Percentiles rank a stretch among this genome's conserved stretches.
Conservation (phyloP, 257 asterid genomes). For the Solanum pinnatisectum region DNA sequence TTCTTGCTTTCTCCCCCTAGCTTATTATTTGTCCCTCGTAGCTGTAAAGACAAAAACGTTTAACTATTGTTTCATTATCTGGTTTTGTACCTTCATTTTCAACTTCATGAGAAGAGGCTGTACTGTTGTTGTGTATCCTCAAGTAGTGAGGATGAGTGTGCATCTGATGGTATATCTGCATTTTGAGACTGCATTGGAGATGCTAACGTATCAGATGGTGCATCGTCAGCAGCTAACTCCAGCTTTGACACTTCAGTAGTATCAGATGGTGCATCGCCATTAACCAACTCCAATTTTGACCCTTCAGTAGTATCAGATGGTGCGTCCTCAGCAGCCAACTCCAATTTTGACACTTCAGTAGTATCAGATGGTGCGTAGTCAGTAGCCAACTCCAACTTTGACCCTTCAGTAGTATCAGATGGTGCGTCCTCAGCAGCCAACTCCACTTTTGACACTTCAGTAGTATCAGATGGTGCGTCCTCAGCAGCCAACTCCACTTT, state of each 20-base stretch:
- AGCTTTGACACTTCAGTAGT: constrained; percentile 34
- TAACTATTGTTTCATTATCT: constrained; percentile 17
- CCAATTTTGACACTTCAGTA: constrained; percentile 30
- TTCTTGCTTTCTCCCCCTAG: not conserved
- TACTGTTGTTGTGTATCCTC: constrained; percentile 13
- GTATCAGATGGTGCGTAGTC: constrained; percentile 14
- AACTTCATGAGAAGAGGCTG: not conserved
- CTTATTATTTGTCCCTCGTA: not conserved
- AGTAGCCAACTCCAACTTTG: constrained; percentile 4
- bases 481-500: not conserved
- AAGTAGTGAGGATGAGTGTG: not conserved
- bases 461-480: not conserved
- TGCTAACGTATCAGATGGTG: constrained; percentile 3
- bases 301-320: constrained; percentile 33
- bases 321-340: not conserved
- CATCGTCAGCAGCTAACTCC: constrained; percentile 23
- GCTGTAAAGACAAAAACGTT: not conserved
- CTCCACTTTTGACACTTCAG: not conserved
- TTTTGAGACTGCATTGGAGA: not conserved
- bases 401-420: constrained; percentile 18
- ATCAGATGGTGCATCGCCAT: constrained; percentile 17
- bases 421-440: not conserved
- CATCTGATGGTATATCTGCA: not conserved
- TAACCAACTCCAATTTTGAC: constrained; percentile 11
- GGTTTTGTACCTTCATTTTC: constrained; percentile 17